Evolutionary conservation across 139 green algal genomes (phyloP), one percentile per base, ranked within the genome.

Genomic region (Auxenochlorella protothecoides): DNA sequence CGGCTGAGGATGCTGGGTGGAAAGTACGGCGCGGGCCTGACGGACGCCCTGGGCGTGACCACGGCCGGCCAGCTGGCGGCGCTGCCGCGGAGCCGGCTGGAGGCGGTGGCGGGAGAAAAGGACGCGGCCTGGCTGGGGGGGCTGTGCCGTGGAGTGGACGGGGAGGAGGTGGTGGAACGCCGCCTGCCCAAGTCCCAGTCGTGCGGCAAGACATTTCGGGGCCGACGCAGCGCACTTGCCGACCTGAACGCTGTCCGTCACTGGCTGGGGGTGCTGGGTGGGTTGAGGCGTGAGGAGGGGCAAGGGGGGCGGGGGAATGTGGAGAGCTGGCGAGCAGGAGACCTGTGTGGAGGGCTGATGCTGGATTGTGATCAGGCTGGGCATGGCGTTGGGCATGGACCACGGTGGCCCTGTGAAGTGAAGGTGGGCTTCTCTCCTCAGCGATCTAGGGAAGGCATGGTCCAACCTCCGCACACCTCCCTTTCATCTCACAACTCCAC

Each of bases 201-300:
- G 65, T 93, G 87, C 67, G 81, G 86, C 51, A 96, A 96, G 71
- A 96, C 89, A 3, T 96, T 96, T 77, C 68, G 82, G 13, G 86
- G 85, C 0, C 55, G 27, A 1, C 27, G 60, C 15, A 69, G 65
- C 14, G 70, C 76, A 4, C 69, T 91, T 55, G 53, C 55, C 5
- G 73, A 73, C 16, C 65, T 91, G 10, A 57, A 66, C 4, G 67
- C 63, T 2, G 84, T 91, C 56, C 72, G 80, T 57, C 61, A 75
- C 15, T 96, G 89, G 88, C 76, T 94, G 63, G 44, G 73, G 57
- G 68, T 76, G 63, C 74, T 79, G 53, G 74, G 68, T 73, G 44
- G 59, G 71, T 62, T 15, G 6, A 0, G 9, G 12, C 13, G 55
- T 54, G 55, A 10, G 12, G 68, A 55, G 7, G 55, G 68, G 15